These are phyloP conservation scores for Phytopythium vexans DNA, from an alignment of 352 stramenopile species.

Conservation along the genomic window DNA sequence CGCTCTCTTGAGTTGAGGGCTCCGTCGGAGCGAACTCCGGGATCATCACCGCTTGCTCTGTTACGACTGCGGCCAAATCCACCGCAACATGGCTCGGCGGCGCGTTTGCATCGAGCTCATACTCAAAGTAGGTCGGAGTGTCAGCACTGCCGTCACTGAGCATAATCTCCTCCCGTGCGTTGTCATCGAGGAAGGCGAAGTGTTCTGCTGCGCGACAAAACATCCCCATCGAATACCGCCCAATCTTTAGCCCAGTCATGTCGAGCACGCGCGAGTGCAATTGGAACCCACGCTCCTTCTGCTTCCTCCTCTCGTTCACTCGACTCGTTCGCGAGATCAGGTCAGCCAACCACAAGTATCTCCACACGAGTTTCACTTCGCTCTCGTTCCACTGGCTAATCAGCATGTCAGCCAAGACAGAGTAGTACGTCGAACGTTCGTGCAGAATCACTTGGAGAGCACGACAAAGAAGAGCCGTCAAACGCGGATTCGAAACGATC, in stretches of 20 bases:
- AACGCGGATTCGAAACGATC: constrained; percentile 52
- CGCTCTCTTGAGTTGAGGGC: constrained; percentile 6
- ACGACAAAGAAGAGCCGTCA: constrained; percentile 61
- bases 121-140: constrained; percentile 44
- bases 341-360: constrained; percentile 77
- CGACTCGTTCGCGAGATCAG: constrained; percentile 61
- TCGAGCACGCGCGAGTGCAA: constrained; percentile 68
- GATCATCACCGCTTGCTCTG: constrained; percentile 32
- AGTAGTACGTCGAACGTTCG: constrained; percentile 67
- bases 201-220: constrained; percentile 77
- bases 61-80: constrained; percentile 54
- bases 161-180: constrained; percentile 51
- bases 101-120: constrained; percentile 58
- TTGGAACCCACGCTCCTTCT: constrained; percentile 69
- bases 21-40: constrained; percentile 33
- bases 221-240: constrained; percentile 60
- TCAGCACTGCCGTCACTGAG: constrained; percentile 17
- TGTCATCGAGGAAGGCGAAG: constrained; percentile 67
- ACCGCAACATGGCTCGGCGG: constrained; percentile 42
- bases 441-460: constrained; percentile 83
- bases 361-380: constrained; percentile 83
- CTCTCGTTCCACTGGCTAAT: constrained; percentile 67
- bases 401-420: constrained; percentile 65
- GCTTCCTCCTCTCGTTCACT: constrained; percentile 38
- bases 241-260: constrained; percentile 67